phyloP scores from a whole-genome alignment of 441 rosid genomes.

The Croton laevigatus region DNA sequence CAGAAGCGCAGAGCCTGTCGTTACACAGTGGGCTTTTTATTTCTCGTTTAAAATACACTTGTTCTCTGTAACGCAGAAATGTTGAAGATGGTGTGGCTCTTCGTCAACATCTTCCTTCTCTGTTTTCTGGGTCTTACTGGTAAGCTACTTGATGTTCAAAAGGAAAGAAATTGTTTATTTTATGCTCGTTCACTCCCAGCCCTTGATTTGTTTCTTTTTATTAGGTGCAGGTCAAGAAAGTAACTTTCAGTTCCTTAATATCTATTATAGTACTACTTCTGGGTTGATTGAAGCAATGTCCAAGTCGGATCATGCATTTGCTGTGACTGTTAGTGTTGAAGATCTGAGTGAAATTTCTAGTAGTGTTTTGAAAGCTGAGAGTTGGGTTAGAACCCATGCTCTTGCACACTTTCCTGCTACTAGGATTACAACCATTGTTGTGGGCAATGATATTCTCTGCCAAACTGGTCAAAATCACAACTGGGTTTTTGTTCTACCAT shows the following conservation, averaged over 20 bases:
- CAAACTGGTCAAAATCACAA: constrained; percentile 34
- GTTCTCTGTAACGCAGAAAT: constrained; percentile 9
- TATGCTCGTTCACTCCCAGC: neutral
- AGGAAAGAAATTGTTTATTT: neutral
- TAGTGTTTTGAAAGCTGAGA: constrained; percentile 64
- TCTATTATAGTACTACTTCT: constrained; percentile 24
- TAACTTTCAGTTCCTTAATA: constrained; percentile 31
- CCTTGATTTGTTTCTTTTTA: neutral
- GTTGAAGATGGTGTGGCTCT: constrained; percentile 37
- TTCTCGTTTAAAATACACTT: neutral
- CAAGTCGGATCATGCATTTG: constrained; percentile 33
- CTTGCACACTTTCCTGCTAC: constrained; percentile 60
- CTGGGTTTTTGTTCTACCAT: constrained; percentile 39
- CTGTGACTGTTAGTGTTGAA: constrained; percentile 42
- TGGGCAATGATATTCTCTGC: constrained; percentile 39
- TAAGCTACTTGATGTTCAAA: constrained; percentile 18
- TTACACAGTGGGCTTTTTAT: constrained; percentile 14
- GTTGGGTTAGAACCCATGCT: constrained; percentile 65
- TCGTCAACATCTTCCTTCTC: constrained; percentile 37
- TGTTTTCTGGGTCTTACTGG: constrained; percentile 51
- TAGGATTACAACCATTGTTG: constrained; percentile 62
- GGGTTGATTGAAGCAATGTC: constrained; percentile 29
- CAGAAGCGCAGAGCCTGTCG: constrained; percentile 3
- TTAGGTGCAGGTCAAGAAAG: constrained; percentile 64
- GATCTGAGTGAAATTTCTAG: constrained; percentile 49